These are phyloP conservation scores for Vitis amurensis DNA, from an alignment of 164 flowering plant genomes.

Conservation along the genomic window DNA sequence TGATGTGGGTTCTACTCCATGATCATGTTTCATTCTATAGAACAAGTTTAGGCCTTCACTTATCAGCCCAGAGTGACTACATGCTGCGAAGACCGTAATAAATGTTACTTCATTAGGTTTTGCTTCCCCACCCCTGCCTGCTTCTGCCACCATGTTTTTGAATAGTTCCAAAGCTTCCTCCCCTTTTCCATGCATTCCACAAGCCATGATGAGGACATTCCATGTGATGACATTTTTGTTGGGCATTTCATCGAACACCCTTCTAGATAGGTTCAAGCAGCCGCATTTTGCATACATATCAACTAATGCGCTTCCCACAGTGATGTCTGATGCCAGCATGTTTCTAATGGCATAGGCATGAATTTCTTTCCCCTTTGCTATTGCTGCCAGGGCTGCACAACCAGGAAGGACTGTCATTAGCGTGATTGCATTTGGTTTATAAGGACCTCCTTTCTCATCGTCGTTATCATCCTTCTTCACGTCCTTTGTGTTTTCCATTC, in stretches of 20 bases:
- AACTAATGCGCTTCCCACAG: constrained; percentile 73
- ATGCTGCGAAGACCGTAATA: constrained; percentile 66
- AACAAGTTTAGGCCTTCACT: constrained; percentile 59
- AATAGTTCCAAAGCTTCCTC: constrained; percentile 57
- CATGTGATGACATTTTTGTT: constrained; percentile 64
- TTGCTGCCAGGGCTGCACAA: constrained; percentile 70
- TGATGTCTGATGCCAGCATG: constrained; percentile 51
- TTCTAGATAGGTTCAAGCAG: constrained; percentile 46
- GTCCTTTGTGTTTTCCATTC: constrained; percentile 7
- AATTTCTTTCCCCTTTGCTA: constrained; percentile 77
- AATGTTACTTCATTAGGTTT: constrained; percentile 72
- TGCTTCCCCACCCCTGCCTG: constrained; percentile 25
- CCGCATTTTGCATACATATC: constrained; percentile 89
- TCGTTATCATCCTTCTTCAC: constrained; percentile 5
- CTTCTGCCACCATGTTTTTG: constrained; percentile 36
- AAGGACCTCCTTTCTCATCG: constrained; percentile 7
- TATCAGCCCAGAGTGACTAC: constrained; percentile 81
- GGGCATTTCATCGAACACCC: constrained; percentile 59
- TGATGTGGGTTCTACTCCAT: constrained; percentile 56
- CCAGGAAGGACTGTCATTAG: constrained; percentile 83
- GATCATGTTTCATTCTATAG: constrained; percentile 50
- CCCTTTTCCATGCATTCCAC: constrained; percentile 89
- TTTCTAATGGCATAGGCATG: constrained; percentile 71
- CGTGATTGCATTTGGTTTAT: constrained; percentile 71
- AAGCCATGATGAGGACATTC: constrained; percentile 83